These are phyloP conservation scores for Colletotrichum gloeosporioides DNA, from an alignment of 2,329 filamentous ascomycete genomes.

Conservation along the genomic window DNA sequence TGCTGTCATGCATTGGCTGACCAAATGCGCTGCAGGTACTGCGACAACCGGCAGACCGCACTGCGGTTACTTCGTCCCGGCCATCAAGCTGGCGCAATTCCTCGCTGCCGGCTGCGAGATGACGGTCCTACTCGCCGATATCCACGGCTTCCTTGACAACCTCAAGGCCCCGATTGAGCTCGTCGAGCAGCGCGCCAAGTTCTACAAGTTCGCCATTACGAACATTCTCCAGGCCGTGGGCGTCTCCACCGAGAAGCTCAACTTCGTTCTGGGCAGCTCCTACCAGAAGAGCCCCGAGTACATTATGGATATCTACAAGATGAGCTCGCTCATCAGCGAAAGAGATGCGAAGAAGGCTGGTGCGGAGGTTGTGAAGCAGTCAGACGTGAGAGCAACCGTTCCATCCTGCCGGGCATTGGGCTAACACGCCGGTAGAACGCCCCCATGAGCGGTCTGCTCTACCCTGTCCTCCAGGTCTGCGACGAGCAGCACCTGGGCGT, in stretches of 20 bases:
- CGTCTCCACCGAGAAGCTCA: conserved; percentile 78
- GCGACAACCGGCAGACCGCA: conserved; percentile 89
- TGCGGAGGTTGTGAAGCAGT: conserved; percentile 94
- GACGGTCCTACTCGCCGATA: conserved; percentile 76
- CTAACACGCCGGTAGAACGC: conserved; percentile 39
- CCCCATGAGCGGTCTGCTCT: conserved; percentile 76
- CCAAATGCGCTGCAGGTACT: conserved; percentile 55
- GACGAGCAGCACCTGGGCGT: conserved; percentile 90
- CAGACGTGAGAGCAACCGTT: conserved; percentile 41
- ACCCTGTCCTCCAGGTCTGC: conserved; percentile 87
- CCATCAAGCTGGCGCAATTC: conserved; percentile 89
- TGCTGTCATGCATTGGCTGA: conserved; percentile 1
- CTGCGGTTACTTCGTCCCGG: conserved; percentile 87
- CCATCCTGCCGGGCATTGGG: neutral
- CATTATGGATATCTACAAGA: conserved; percentile 84
- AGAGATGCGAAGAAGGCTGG: conserved; percentile 90
- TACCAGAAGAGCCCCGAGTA: conserved; percentile 81
- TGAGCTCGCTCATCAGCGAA: conserved; percentile 74
- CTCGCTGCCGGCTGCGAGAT: conserved; percentile 85
- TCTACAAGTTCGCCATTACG: conserved; percentile 81
- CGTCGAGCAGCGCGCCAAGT: conserved; percentile 80
- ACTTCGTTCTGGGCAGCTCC: conserved; percentile 83
- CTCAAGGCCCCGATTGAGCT: conserved; percentile 89
- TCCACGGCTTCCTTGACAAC: conserved; percentile 81
- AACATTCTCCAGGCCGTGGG: conserved; percentile 78